A percentile compares a stretch with the other conserved stretches of the same genome.
Conservation (phyloP, 805 yeast genomes). For the Yarrowia divulgata region DNA sequence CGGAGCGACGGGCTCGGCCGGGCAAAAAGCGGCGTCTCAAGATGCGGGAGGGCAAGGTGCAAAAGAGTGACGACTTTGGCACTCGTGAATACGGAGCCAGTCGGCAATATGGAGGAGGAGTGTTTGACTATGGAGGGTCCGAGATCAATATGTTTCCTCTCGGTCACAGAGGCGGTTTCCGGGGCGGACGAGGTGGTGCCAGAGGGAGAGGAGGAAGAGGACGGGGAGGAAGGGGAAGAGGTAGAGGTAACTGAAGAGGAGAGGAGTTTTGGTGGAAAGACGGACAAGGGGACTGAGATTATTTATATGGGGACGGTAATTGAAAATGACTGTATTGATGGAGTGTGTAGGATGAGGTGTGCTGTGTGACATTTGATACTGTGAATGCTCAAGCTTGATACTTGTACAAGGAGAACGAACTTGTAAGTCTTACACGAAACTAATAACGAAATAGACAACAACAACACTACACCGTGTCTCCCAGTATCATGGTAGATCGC, state of each 20-base stretch:
- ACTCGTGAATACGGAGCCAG: slow-evolving; percentile 32
- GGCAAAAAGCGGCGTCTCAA: slow-evolving; percentile 28
- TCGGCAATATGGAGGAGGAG: slow-evolving; percentile 24
- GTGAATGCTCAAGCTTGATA: too few relatives aligned
- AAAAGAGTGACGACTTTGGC: slow-evolving; percentile 20
- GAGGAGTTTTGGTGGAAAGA: too few relatives aligned
- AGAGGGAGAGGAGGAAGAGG: slow-evolving; percentile 26
- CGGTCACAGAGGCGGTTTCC: neutral
- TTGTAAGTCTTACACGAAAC: too few relatives aligned
- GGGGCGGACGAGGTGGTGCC: neutral
- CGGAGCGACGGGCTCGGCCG: slow-evolving; percentile 9
- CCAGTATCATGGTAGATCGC: too few relatives aligned
- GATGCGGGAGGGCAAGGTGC: slow-evolving; percentile 32
- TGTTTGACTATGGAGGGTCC: slow-evolving; percentile 22
- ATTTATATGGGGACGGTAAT: neutral
- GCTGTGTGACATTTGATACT: too few relatives aligned
- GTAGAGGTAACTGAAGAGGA: neutral
- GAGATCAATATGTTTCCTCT: slow-evolving; percentile 11
- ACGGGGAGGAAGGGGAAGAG: slow-evolving; percentile 15
- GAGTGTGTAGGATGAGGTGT: neutral
- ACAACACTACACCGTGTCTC: too few relatives aligned
- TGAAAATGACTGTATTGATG: neutral
- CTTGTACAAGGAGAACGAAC: too few relatives aligned
- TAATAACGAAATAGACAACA: too few relatives aligned
- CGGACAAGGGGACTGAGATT: neutral